These are phyloP conservation scores for Cladorrhinum samala DNA, from an alignment of 495 filamentous ascomycete genomes.

Conservation along the genomic window DNA sequence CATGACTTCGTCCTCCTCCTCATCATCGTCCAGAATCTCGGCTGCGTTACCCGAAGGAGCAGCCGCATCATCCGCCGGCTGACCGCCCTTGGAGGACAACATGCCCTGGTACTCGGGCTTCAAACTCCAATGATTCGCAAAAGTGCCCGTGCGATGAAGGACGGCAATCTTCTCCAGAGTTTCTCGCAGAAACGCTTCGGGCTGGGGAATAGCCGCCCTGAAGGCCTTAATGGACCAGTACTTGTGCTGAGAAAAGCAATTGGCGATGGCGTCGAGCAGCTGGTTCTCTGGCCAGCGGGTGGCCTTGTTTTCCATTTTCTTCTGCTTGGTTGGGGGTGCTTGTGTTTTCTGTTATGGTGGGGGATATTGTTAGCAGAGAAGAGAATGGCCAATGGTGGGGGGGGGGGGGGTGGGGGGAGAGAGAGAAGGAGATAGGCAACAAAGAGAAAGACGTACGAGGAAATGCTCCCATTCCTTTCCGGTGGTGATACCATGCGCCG, in stretches of 20 bases:
- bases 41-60: constrained; percentile 14
- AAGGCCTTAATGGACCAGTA: constrained; percentile 89
- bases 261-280: constrained; percentile 75
- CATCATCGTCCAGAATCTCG: constrained; percentile 54
- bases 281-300: constrained; percentile 82
- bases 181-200: constrained; percentile 85
- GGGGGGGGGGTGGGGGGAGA: constrained; percentile 17
- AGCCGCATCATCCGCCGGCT: constrained; percentile 42
- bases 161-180: constrained; percentile 75
- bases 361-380: constrained; percentile 17
- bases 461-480: constrained; percentile 47
- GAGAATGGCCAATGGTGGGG: constrained; percentile 22
- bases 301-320: constrained; percentile 68
- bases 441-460: constrained; percentile 44
- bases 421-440: background rate
- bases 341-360: constrained; percentile 36
- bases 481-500: constrained; percentile 36
- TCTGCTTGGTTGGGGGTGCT: constrained; percentile 41
- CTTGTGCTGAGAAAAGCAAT: constrained; percentile 71
- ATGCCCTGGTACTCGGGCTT: constrained; percentile 63
- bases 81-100: constrained; percentile 41
- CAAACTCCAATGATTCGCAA: constrained; percentile 77
- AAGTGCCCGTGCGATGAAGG: constrained; percentile 70
- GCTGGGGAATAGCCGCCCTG: constrained; percentile 66
- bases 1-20: constrained; percentile 66